phyloP scores from a whole-genome alignment of 1,139 yeast species.

The Yamadazyma triangularis region DNA sequence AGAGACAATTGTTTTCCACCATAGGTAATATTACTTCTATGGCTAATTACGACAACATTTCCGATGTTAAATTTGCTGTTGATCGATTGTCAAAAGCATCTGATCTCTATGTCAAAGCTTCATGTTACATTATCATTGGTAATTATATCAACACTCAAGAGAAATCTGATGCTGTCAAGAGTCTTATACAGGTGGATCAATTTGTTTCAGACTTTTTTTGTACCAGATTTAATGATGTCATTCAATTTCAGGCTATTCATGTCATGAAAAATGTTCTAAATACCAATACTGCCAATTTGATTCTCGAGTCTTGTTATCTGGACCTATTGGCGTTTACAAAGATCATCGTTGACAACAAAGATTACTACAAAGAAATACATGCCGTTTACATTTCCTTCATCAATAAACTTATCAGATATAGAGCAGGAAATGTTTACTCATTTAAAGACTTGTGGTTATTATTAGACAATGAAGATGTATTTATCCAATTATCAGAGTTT shows the following conservation, averaged over 20 bases:
- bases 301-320: constrained; percentile 5
- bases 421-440: constrained; percentile 8
- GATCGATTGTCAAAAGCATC: constrained; percentile 1
- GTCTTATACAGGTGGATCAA: constrained; percentile 8
- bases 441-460: constrained; percentile 17
- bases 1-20: constrained; percentile 31
- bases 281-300: constrained; percentile 9
- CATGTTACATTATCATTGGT: constrained; percentile 30
- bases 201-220: constrained; percentile 21
- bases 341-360: constrained; percentile 29
- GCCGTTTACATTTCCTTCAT: constrained; percentile 24
- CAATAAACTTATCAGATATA: constrained; percentile 22
- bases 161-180: constrained; percentile 13
- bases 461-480: constrained; percentile 8
- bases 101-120: constrained; percentile 27
- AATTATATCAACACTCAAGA: constrained; percentile 25
- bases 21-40: constrained; percentile 34
- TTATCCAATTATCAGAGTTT: constrained; percentile 5
- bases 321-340: constrained; percentile 21
- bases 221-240: constrained; percentile 26
- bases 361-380: constrained; percentile 34
- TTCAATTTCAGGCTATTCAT: constrained; percentile 39
- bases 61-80: constrained; percentile 8
- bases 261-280: constrained; percentile 28
- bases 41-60: constrained; percentile 13